phyloP scores from a whole-genome alignment of 169 alveolate species.

The Neospora caninum region DNA sequence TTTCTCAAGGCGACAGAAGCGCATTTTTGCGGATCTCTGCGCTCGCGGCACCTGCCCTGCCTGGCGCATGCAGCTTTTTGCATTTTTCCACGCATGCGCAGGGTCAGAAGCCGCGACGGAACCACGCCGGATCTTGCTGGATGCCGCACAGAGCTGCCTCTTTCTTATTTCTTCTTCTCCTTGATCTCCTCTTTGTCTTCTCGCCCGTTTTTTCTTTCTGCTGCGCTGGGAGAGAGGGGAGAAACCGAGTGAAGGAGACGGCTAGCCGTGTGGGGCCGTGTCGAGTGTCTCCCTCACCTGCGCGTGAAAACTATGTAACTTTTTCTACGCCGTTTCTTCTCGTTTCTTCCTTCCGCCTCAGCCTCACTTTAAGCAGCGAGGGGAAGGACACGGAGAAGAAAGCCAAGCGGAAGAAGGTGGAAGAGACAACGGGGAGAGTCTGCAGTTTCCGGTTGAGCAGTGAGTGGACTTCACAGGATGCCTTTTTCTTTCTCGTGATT shows the following conservation, averaged over 20 bases:
- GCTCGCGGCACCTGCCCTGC: no score
- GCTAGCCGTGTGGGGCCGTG: neutral
- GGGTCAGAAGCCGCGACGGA: neutral
- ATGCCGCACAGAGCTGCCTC: neutral
- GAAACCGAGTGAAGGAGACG: neutral
- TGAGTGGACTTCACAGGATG: no score
- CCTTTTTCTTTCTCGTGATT: neutral
- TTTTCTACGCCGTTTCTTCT: neutral
- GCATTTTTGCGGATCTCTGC: no score
- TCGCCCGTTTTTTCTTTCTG: neutral
- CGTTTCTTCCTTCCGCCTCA: neutral
- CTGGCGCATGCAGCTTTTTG: neutral
- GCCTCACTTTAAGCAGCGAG: no score
- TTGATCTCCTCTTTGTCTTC: neutral
- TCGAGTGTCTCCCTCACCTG: neutral
- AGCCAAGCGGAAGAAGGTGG: no score
- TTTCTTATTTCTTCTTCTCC: neutral
- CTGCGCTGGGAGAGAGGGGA: neutral
- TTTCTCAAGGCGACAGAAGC: no score
- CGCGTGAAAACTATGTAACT: neutral
- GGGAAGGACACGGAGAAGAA: no score
- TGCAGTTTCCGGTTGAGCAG: no score
- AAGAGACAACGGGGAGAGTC: no score
- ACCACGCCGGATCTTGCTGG: neutral
- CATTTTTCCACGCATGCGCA: neutral